Evolutionary conservation across 352 stramenopile genomes (phyloP).

Genomic region (Phytophthora parvispora): DNA sequence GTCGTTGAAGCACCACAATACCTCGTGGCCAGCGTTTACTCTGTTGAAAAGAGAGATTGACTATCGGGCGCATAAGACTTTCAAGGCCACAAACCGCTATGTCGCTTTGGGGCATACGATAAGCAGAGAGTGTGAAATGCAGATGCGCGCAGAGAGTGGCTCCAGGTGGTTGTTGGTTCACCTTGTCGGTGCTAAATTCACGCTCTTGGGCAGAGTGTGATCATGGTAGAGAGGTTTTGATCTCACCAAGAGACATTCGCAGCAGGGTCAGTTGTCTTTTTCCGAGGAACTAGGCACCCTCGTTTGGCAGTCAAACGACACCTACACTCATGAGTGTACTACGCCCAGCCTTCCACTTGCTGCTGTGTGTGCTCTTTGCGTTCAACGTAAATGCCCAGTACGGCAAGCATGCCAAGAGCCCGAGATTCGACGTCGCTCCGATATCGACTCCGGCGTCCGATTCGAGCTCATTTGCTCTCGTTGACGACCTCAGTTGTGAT

Average conservation of each 20-base stretch:
- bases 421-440: constrained; percentile 25
- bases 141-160: constrained; percentile 13
- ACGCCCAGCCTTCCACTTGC: not conserved
- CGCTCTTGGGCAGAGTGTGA: not conserved
- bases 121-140: constrained; percentile 2
- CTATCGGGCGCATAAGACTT: not conserved
- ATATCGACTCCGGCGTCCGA: constrained; percentile 40
- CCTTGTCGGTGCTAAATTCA: not conserved
- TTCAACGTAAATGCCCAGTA: constrained; percentile 9
- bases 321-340: constrained; percentile 6
- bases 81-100: not conserved
- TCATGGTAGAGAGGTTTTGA: not conserved
- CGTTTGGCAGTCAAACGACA: not conserved
- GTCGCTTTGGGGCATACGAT: not conserved
- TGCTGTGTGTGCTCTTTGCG: constrained; percentile 5
- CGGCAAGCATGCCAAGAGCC: constrained; percentile 5
- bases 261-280: constrained; percentile 13
- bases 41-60: too few species aligned
- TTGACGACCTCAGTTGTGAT: constrained; percentile 44
- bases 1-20: not conserved
- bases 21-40: not conserved
- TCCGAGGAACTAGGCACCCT: constrained; percentile 1
- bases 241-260: not conserved
- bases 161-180: not conserved
- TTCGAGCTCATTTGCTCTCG: constrained; percentile 50